Evolutionary conservation across 2,329 filamentous ascomycete species (phyloP).

Genomic region (Colletotrichum aenigma): DNA sequence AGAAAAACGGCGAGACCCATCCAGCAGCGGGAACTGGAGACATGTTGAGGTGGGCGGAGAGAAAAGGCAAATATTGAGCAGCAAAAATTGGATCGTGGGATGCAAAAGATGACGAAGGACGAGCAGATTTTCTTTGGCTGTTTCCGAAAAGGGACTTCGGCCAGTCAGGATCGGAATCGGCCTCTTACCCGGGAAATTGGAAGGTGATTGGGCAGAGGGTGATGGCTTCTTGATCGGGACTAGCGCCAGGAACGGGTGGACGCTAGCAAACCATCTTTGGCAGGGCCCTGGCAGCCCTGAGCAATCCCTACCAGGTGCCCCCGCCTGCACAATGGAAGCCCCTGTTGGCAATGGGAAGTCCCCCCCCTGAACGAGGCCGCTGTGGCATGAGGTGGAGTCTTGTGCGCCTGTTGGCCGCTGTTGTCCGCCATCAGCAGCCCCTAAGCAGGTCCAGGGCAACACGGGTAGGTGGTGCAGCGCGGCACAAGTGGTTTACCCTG

Average conservation of each 20-base stretch:
- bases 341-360: background rate
- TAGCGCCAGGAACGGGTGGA: constrained; percentile 13
- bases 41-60: background rate
- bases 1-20: background rate
- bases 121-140: constrained; percentile 4
- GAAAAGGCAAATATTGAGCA: background rate
- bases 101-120: background rate
- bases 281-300: background rate
- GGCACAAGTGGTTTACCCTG: too few relatives aligned
- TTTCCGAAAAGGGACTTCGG: background rate
- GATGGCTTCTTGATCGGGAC: background rate
- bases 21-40: background rate
- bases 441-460: too few relatives aligned
- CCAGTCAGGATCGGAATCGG: constrained; percentile 10
- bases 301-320: background rate
- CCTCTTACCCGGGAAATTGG: constrained; percentile 11
- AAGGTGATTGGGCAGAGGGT: constrained; percentile 15
- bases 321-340: background rate
- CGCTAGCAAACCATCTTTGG: constrained; percentile 11
- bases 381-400: background rate
- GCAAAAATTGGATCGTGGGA: background rate
- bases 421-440: background rate
- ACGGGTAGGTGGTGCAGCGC: too few relatives aligned
- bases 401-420: background rate
- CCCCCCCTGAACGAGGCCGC: background rate